Percentiles rank a stretch among this genome's conserved stretches.
phyloP scores from a whole-genome alignment of 1,284 basidiomycete species.

The Volvariella surrecta region DNA sequence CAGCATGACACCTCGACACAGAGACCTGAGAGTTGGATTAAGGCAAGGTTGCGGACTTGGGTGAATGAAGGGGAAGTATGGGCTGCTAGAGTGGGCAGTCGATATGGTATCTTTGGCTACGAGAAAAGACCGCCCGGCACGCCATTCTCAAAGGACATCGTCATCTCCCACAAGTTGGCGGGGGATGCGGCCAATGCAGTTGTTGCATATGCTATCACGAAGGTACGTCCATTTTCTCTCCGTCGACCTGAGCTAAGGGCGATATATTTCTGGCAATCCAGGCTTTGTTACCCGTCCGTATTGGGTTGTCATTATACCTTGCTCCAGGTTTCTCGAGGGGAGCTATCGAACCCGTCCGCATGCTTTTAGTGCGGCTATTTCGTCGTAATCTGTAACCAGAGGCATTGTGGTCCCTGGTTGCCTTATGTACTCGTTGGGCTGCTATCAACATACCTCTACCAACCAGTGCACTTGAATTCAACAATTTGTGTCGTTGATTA shows the following conservation, averaged over 20 bases:
- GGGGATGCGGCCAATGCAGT: slow-evolving; percentile 74
- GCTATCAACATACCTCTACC: too few relatives aligned
- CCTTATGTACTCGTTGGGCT: too few relatives aligned
- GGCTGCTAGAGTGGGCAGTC: slow-evolving; percentile 63
- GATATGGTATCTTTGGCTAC: slow-evolving; percentile 80
- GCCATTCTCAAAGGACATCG: slow-evolving; percentile 13
- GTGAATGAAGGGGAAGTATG: slow-evolving; percentile 66
- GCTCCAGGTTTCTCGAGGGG: slow-evolving; percentile 69
- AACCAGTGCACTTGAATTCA: too few relatives aligned
- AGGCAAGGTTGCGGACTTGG: slow-evolving; percentile 43
- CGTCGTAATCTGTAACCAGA: too few relatives aligned
- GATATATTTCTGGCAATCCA: slow-evolving; percentile 21
- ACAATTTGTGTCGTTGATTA: too few relatives aligned
- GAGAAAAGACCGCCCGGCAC: slow-evolving; percentile 38
- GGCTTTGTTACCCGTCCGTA: slow-evolving; percentile 72
- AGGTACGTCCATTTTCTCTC: slow-evolving; percentile 38
- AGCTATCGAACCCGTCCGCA: slow-evolving; percentile 48
- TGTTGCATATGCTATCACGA: slow-evolving; percentile 78
- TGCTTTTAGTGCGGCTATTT: slow-evolving; percentile 18
- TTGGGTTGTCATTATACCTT: slow-evolving; percentile 68
- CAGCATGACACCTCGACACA: neutral
- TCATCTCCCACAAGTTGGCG: slow-evolving; percentile 30
- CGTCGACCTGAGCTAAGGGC: neutral
- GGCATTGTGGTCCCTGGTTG: too few relatives aligned
- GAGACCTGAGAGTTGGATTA: slow-evolving; percentile 25